These are phyloP conservation scores for Hibiscus trionum DNA, from an alignment of 345 rosid species.

Conservation along the genomic window DNA sequence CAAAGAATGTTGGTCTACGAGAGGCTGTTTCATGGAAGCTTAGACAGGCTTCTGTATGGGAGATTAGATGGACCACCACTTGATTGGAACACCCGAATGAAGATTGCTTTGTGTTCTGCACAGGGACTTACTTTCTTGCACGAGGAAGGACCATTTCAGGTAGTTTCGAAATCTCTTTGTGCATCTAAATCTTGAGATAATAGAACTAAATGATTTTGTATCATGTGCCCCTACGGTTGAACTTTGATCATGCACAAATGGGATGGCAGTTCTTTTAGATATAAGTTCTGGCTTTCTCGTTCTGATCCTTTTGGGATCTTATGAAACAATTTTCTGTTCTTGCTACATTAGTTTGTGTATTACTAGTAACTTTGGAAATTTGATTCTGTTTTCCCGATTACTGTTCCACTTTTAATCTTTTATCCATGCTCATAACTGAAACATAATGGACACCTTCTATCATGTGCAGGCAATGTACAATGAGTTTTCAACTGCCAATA, in stretches of 20 bases:
- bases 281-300: not conserved
- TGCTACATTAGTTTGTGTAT: not conserved
- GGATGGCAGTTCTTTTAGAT: not conserved
- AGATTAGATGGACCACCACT: constrained; percentile 88
- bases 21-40: constrained; percentile 87
- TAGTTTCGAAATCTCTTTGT: constrained; percentile 13
- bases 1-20: constrained; percentile 84
- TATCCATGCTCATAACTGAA: not conserved
- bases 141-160: constrained; percentile 99
- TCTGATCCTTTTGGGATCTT: not conserved
- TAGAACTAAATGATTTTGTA: not conserved
- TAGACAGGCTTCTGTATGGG: constrained; percentile 77
- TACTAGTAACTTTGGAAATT: not conserved
- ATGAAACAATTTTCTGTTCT: not conserved
- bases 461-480: constrained; percentile 87
- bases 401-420: not conserved
- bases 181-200: not conserved
- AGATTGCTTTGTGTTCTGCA: constrained; percentile 82
- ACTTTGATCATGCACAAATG: not conserved
- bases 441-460: not conserved
- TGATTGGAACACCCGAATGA: constrained; percentile 96
- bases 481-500: constrained; percentile 86
- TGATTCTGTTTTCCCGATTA: not conserved
- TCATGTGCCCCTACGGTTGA: not conserved
- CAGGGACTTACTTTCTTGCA: constrained; percentile 91